phyloP scores from a whole-genome alignment of 805 yeast species.

The Sugiyamaella floridensis region DNA sequence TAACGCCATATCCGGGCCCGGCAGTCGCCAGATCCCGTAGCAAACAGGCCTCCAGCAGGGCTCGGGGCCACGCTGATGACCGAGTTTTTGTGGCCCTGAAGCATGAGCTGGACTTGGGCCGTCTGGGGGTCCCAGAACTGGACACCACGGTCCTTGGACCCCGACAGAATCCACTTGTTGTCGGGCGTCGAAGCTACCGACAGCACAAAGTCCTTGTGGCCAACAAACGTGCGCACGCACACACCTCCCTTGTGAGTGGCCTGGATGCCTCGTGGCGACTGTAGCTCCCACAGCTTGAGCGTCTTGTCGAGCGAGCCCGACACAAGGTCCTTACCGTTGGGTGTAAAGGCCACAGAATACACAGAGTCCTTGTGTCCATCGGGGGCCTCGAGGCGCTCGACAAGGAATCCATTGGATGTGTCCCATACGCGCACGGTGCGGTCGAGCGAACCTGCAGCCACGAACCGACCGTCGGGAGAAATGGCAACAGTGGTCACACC shows the following conservation, averaged over 20 bases:
- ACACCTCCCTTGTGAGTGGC: slow-evolving; percentile 35
- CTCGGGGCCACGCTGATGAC: slow-evolving; percentile 92
- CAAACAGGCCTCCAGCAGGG: slow-evolving; percentile 82
- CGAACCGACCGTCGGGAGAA: slow-evolving; percentile 86
- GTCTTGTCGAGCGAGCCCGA: slow-evolving; percentile 94
- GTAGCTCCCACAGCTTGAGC: slow-evolving; percentile 90
- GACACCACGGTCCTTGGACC: slow-evolving; percentile 95
- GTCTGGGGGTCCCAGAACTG: slow-evolving; percentile 91
- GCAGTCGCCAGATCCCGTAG: slow-evolving; percentile 97
- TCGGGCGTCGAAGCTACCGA: slow-evolving; percentile 93
- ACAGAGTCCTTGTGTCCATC: slow-evolving; percentile 97
- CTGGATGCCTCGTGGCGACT: slow-evolving; percentile 38
- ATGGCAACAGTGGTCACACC: slow-evolving; percentile 98
- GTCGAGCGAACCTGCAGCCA: slow-evolving; percentile 96
- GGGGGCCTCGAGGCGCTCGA: slow-evolving; percentile 87
- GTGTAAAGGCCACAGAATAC: slow-evolving; percentile 87
- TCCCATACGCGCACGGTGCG: slow-evolving; percentile 97
- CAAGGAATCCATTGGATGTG: slow-evolving; percentile 81
- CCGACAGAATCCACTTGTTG: slow-evolving; percentile 83
- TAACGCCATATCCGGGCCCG: slow-evolving; percentile 94
- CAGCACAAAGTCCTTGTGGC: slow-evolving; percentile 93
- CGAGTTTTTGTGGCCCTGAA: slow-evolving; percentile 94
- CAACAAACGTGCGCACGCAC: slow-evolving; percentile 88
- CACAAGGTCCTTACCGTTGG: slow-evolving; percentile 84
- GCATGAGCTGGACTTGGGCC: slow-evolving; percentile 89